Evolutionary conservation across 2,329 filamentous ascomycete genomes (phyloP).

Genomic region (Epichloe bromicola): DNA sequence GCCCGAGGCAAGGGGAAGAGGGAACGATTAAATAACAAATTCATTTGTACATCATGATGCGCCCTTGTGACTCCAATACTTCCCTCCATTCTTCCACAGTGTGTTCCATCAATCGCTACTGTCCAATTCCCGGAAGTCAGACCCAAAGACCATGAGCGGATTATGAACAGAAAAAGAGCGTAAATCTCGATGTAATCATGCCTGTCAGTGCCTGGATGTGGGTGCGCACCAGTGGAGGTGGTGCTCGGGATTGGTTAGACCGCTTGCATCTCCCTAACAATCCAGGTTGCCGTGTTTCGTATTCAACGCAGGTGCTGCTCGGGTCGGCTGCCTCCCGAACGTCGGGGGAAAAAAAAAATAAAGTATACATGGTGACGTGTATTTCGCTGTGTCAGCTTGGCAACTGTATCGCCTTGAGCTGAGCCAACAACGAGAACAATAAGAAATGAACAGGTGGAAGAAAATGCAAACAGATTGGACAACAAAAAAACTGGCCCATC

Average conservation of each 20-base stretch:
- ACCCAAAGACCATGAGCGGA: slow-evolving; percentile 3
- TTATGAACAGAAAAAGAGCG: background rate
- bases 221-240: background rate
- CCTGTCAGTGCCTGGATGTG: background rate
- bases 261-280: background rate
- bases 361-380: background rate
- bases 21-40: slow-evolving; percentile 10
- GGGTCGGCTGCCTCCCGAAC: background rate
- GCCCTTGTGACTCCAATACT: slow-evolving; percentile 12
- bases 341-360: too few species aligned
- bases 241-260: background rate
- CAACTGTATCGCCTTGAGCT: background rate
- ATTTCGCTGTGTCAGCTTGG: background rate
- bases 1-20: slow-evolving; percentile 4
- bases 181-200: background rate
- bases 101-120: slow-evolving; percentile 10
- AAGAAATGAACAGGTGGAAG: background rate
- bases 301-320: background rate
- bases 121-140: slow-evolving; percentile 4
- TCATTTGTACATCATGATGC: slow-evolving; percentile 14
- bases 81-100: slow-evolving; percentile 11
- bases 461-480: background rate
- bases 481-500: background rate
- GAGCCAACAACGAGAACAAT: too few species aligned
- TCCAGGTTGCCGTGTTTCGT: background rate